These are phyloP conservation scores for Pseudogymnoascus sp. DNA, from an alignment of 2,329 filamentous ascomycete genomes.

Conservation along the genomic window DNA sequence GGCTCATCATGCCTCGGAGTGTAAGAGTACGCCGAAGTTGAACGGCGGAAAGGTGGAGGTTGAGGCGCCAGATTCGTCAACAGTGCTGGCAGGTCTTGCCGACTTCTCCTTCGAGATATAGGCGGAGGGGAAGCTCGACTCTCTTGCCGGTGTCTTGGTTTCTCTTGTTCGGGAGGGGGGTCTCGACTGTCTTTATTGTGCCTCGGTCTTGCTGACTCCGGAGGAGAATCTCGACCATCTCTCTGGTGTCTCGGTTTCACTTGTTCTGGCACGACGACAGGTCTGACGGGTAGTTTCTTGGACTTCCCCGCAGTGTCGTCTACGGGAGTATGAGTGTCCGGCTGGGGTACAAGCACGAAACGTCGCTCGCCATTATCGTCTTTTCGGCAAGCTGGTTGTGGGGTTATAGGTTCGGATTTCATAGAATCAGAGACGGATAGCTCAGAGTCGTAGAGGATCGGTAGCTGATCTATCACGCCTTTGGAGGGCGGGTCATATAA, in stretches of 20 bases:
- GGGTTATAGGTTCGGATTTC: neutral
- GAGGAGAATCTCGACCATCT: neutral
- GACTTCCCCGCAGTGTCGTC: slow-evolving; percentile 18
- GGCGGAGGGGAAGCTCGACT: neutral
- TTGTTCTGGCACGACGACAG: neutral
- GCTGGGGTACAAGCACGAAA: slow-evolving; percentile 50
- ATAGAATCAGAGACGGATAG: slow-evolving; percentile 25
- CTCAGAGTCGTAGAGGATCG: slow-evolving; percentile 55
- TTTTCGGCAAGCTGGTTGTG: slow-evolving; percentile 41
- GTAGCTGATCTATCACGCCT: slow-evolving; percentile 61
- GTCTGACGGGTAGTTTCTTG: neutral
- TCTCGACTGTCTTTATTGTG: neutral
- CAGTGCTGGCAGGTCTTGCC: slow-evolving; percentile 27
- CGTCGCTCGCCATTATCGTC: slow-evolving; percentile 44
- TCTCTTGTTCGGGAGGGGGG: neutral
- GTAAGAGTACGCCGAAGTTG: slow-evolving; percentile 22
- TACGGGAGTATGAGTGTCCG: slow-evolving; percentile 15
- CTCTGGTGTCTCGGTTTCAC: neutral
- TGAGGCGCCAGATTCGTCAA: slow-evolving; percentile 27
- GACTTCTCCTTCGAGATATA: slow-evolving; percentile 20
- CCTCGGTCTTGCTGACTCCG: slow-evolving; percentile 14
- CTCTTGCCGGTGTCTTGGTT: neutral
- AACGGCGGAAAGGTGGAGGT: slow-evolving; percentile 26
- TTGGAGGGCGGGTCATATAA: slow-evolving; percentile 52
- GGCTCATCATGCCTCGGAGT: slow-evolving; percentile 18